phyloP scores from a whole-genome alignment of 345 rosid species.

The Gossypium bickii region DNA sequence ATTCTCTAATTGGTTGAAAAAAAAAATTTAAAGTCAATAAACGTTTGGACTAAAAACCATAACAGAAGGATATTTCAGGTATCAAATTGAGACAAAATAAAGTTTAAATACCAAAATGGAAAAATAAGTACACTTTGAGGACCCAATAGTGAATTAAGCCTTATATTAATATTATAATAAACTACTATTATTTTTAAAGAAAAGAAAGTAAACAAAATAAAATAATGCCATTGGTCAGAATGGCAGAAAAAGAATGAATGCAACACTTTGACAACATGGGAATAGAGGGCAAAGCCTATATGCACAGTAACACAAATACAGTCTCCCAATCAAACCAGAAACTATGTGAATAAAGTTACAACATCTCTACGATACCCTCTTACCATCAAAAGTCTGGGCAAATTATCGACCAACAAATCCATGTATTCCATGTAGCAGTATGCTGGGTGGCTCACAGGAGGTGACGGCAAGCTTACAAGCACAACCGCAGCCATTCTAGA shows the following conservation, averaged over 20 bases:
- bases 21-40: too few species aligned
- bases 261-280: conserved; percentile 18
- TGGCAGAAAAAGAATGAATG: conserved; percentile 35
- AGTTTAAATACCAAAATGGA: too few species aligned
- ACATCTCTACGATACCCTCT: conserved; percentile 98
- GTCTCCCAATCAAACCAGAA: not conserved
- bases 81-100: too few species aligned
- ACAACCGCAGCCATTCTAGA: conserved; percentile 82
- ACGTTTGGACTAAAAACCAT: too few species aligned
- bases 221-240: not conserved
- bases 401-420: conserved; percentile 96
- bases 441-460: conserved; percentile 73
- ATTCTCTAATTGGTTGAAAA: too few species aligned
- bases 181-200: too few species aligned
- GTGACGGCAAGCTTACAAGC: conserved; percentile 71
- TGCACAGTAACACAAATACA: conserved; percentile 23
- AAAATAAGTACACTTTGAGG: too few species aligned
- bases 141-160: too few species aligned
- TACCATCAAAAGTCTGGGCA: conserved; percentile 87
- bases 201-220: not conserved
- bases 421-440: conserved; percentile 99
- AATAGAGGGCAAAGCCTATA: conserved; percentile 1
- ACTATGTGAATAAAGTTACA: conserved; percentile 89
- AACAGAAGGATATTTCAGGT: too few species aligned
- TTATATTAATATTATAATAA: too few species aligned